Percentiles rank a stretch among this genome's conserved stretches.
Conservation (phyloP, 1,284 basidiomycete species). For the Clitocybe nebularis region DNA sequence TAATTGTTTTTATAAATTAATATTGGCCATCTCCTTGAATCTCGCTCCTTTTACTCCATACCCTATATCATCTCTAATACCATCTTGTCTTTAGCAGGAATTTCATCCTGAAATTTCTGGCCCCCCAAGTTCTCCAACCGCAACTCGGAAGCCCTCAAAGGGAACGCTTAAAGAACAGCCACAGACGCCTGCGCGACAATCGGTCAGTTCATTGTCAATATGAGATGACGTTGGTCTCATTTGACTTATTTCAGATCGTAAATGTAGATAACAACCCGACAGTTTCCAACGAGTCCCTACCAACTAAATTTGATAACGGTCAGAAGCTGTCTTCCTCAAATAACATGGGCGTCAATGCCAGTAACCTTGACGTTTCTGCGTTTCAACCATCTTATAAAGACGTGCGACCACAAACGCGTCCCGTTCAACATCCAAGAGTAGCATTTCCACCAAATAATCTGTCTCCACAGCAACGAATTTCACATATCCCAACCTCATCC, state of each 20-base stretch:
- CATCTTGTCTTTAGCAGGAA: conserved; percentile 6
- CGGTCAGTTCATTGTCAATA: conserved; percentile 7
- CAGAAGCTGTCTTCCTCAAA: conserved; percentile 1
- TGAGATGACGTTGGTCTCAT: conserved; percentile 9
- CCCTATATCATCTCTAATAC: conserved; percentile 12
- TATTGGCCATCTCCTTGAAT: conserved; percentile 6
- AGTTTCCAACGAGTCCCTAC: conserved; percentile 2
- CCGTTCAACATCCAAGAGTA: neutral
- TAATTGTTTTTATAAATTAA: no score
- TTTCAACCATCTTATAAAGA: conserved; percentile 9
- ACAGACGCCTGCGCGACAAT: conserved; percentile 2
- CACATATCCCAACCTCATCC: conserved; percentile 4
- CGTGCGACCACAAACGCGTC: conserved; percentile 4
- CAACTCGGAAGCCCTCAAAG: conserved; percentile 12
- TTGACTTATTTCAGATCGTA: conserved; percentile 7
- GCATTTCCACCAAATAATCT: conserved; percentile 3
- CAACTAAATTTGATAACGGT: neutral
- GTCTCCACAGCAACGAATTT: conserved; percentile 8
- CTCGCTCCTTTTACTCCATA: conserved; percentile 8
- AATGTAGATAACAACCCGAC: conserved; percentile 1
- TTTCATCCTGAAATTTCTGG: conserved; percentile 5
- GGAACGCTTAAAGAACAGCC: conserved; percentile 11
- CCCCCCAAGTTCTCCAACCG: conserved; percentile 11
- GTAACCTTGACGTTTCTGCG: conserved; percentile 6
- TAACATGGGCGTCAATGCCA: conserved; percentile 13